phyloP scores from a whole-genome alignment of 2,329 filamentous ascomycete species.

The Alternaria sp. region DNA sequence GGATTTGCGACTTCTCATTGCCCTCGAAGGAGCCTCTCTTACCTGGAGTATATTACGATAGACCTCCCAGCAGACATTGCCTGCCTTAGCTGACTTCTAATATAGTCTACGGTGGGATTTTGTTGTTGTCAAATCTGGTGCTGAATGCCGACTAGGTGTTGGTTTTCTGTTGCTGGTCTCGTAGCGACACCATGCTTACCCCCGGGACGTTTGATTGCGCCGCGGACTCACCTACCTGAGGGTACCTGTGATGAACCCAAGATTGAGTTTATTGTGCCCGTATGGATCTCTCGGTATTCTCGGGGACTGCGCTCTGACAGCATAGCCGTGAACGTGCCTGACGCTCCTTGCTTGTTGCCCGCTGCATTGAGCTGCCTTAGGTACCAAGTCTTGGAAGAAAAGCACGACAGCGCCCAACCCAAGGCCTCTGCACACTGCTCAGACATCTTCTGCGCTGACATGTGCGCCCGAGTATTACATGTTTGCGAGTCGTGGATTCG shows the following conservation, averaged over 20 bases:
- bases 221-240: not conserved
- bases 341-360: not conserved
- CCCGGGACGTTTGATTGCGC: not conserved
- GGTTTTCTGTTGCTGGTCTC: not conserved
- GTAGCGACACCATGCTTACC: not conserved
- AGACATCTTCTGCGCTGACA: not conserved
- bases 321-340: not conserved
- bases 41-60: not conserved
- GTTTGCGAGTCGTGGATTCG: not conserved
- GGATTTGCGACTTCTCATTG: not conserved
- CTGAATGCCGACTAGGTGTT: not conserved
- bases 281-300: not conserved
- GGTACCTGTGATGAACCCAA: not conserved
- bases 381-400: not conserved
- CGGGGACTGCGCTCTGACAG: not conserved
- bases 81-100: not conserved
- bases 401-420: conserved; percentile 1
- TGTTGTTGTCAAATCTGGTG: not conserved
- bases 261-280: not conserved
- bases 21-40: not conserved
- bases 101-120: not conserved
- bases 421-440: not conserved
- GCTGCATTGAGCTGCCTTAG: not conserved
- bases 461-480: not conserved
- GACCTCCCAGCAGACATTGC: not conserved